Percentiles rank a stretch among this genome's conserved stretches.
Evolutionary conservation across 371 early-diverging fungal genomes (phyloP).

Genomic region (Dichotomocladium elegans): DNA sequence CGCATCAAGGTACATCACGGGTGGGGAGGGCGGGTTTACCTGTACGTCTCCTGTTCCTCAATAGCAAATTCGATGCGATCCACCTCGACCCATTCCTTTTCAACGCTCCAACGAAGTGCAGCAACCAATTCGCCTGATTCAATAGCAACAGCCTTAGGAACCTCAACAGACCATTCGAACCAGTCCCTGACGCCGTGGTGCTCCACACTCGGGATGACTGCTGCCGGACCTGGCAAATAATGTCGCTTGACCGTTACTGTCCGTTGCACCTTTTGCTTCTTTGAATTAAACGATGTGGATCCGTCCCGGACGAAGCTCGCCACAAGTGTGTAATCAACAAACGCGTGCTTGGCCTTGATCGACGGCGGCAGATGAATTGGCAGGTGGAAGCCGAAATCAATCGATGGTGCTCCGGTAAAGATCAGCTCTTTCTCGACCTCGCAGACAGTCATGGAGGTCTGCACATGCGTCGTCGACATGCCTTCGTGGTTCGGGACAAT

Average conservation of each 20-base stretch:
- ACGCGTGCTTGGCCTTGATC: constrained; percentile 28
- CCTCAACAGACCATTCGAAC: constrained; percentile 46
- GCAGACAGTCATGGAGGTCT: constrained; percentile 29
- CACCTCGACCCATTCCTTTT: constrained; percentile 41
- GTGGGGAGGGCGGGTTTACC: no score
- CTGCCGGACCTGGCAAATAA: constrained; percentile 39
- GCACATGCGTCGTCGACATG: constrained; percentile 12
- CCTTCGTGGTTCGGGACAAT: constrained; percentile 10
- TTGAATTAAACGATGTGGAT: no score
- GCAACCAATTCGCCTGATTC: constrained; percentile 39
- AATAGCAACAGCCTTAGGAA: constrained; percentile 39
- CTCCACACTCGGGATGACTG: constrained; percentile 38
- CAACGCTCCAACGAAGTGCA: constrained; percentile 40
- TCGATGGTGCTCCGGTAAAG: constrained; percentile 33
- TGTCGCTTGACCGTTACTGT: constrained; percentile 31
- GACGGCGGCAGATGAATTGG: constrained; percentile 37
- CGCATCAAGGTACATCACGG: no score
- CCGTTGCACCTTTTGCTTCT: constrained; percentile 35
- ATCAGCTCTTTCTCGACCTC: constrained; percentile 47
- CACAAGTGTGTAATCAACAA: constrained; percentile 40
- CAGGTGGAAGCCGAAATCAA: constrained; percentile 43
- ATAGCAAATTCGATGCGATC: constrained; percentile 28
- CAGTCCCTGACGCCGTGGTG: constrained; percentile 33
- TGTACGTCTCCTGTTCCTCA: constrained; percentile 38
- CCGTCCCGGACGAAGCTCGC: constrained; percentile 42